These are phyloP conservation scores for Plasmodium inui DNA, from an alignment of 169 alveolate species.

Conservation along the genomic window DNA sequence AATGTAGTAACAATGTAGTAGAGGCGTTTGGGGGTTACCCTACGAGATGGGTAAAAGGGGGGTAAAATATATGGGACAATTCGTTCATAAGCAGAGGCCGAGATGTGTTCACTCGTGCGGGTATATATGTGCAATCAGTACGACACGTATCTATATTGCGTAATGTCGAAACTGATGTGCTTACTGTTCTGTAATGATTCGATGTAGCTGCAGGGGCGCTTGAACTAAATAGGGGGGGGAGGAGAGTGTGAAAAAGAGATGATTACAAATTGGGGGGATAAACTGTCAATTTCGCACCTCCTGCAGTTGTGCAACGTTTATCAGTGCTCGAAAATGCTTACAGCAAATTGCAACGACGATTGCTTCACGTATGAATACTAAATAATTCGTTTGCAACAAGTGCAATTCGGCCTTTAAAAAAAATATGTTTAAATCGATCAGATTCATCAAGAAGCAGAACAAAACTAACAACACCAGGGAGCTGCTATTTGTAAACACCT, in stretches of 20 bases:
- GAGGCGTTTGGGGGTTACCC: not conserved
- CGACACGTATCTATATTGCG: not conserved
- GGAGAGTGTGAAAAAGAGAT: not conserved
- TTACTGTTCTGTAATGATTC: not conserved
- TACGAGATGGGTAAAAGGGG: not conserved
- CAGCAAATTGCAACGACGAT: not conserved
- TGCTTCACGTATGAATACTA: not conserved
- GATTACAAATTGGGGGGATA: not conserved
- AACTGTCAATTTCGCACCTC: not conserved
- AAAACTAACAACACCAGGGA: conserved; percentile 10
- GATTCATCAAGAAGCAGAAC: not conserved
- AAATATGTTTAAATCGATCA: conserved; percentile 44
- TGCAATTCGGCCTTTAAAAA: conserved; percentile 51
- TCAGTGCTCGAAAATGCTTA: not conserved
- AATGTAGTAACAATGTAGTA: not conserved
- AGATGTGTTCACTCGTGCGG: not conserved
- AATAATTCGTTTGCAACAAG: not conserved
- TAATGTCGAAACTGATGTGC: not conserved
- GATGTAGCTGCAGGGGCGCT: not conserved
- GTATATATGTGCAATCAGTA: not conserved
- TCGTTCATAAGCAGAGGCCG: not conserved
- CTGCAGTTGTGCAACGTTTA: not conserved
- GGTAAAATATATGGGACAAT: not conserved
- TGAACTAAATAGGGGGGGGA: not conserved
- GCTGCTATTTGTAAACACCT: conserved; percentile 20